A percentile compares a stretch with the other conserved stretches of the same genome.
These are phyloP conservation scores for Cladosporium halotolerans DNA, from an alignment of 2,329 filamentous ascomycete species.

Conservation along the genomic window DNA sequence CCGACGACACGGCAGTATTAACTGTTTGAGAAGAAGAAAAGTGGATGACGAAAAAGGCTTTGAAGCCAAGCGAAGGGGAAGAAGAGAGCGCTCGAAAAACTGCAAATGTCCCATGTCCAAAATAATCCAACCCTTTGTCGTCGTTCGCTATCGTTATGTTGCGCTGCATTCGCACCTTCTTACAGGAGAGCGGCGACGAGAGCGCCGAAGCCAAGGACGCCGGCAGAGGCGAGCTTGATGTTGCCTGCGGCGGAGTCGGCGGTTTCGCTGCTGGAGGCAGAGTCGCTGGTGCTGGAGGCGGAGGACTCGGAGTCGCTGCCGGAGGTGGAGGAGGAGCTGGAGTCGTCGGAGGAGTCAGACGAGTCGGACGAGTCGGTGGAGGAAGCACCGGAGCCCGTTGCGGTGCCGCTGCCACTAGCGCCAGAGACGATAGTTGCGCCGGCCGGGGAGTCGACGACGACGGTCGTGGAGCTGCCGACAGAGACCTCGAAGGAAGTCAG, in stretches of 20 bases:
- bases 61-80: conserved; percentile 4
- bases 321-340: conserved; percentile 13
- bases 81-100: conserved; percentile 8
- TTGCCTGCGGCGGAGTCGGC: conserved; percentile 22
- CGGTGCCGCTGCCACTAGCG: conserved; percentile 8
- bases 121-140: conserved; percentile 3
- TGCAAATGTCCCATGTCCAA: conserved; percentile 3
- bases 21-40: background rate
- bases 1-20: background rate
- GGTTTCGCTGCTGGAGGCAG: conserved; percentile 10
- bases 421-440: conserved; percentile 17
- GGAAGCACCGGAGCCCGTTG: conserved; percentile 14
- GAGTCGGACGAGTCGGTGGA: conserved; percentile 13
- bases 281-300: conserved; percentile 19
- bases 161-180: background rate
- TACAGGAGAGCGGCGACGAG: conserved; percentile 34
- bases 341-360: conserved; percentile 12
- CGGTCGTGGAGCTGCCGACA: conserved; percentile 27
- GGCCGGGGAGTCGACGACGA: conserved; percentile 23
- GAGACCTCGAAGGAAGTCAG: conserved; percentile 28
- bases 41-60: background rate
- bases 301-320: conserved; percentile 11
- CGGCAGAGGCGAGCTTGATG: conserved; percentile 29
- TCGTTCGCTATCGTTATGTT: conserved; percentile 11
- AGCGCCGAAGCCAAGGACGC: conserved; percentile 32